Evolutionary conservation across 306 rosid genomes (phyloP).

Genomic region (Vigna mungo): DNA sequence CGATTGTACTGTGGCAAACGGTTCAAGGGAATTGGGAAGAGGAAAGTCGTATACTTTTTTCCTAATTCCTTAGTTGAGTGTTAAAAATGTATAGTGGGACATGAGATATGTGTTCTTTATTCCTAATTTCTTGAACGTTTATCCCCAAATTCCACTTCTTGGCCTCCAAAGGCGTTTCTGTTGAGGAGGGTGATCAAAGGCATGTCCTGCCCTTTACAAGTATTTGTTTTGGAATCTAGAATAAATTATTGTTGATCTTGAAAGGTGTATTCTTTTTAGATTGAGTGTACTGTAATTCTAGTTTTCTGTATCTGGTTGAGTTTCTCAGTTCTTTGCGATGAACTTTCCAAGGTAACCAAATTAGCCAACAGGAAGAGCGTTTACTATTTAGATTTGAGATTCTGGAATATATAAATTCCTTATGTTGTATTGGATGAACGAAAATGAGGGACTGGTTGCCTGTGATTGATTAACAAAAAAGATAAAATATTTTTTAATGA

Average conservation of each 20-base stretch:
- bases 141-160: too few relatives aligned
- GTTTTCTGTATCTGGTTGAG: slow-evolving; percentile 16
- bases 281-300: not conserved
- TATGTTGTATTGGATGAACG: not conserved
- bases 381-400: not conserved
- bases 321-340: not conserved
- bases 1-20: not conserved
- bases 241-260: not conserved
- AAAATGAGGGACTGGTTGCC: too few relatives aligned
- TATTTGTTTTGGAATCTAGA: not conserved
- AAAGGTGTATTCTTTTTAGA: not conserved
- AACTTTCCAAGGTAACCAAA: not conserved
- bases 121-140: too few relatives aligned
- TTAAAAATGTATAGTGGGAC: too few relatives aligned
- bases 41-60: not conserved
- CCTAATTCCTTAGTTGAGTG: too few relatives aligned
- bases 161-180: too few relatives aligned
- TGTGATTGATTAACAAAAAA: too few relatives aligned
- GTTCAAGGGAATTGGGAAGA: not conserved
- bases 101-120: too few relatives aligned
- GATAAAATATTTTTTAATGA: too few relatives aligned
- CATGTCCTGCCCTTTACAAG: not conserved
- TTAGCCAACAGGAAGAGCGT: not conserved
- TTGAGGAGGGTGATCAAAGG: not conserved
- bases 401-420: slow-evolving; percentile 2